Evolutionary conservation across 257 asterid genomes (phyloP), one percentile per base, ranked within the genome.

Genomic region (Solanum boliviense): DNA sequence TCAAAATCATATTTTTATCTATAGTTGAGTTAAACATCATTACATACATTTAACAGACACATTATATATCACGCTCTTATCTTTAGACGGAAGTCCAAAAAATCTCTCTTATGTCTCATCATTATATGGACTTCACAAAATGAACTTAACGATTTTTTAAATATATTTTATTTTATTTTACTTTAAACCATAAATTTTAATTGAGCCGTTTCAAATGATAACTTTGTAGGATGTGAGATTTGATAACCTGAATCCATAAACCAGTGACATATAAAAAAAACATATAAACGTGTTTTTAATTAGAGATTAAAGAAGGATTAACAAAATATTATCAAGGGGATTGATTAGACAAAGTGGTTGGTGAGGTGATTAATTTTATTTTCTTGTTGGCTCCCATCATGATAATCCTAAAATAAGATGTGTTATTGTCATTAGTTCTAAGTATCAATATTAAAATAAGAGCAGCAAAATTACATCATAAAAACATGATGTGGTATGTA

Each of bases 21-120:
- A 65, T 0, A 23, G 0, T n/a, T 8, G 5, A n/a, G 3, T 65
- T 65, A n/a, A 0, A 65, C 13, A 65, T 65, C 7, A 4, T n/a
- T 0, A n/a, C 16, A 11, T 62, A 4, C 0, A 9, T 62, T 23
- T 62, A 23, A 62, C 0, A 9, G 1, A 23, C 31, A n/a, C 15
- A 62, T 62, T 62, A 62, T n/a, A 9, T n/a, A 23, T 62, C 0
- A 5, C 5, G 31, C 15, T 62, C 7, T 23, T 62, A 62, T n/a
- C 0, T 9, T 9, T 23, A 23, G 31, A 62, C 7, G 15, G 2
- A 62, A 62, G 71, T 21, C 13, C 13, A 60, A 21, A 0, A 21
- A 21, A 3, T 8, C 0, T 60, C 27, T 56, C 23, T 60, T 60
- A 8, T 21, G n/a, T 60, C 27, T 21, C 27, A 8, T 21, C 23